A percentile compares a stretch with the other conserved stretches of the same genome.
Evolutionary conservation across 306 rosid genomes (phyloP).

Genomic region (apple (Malus domestica)): ASM211411v1 NC_041802.1:25749001-25749500

Average conservation of each 20-base stretch:
- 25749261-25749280: background rate
- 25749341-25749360: background rate
- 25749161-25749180: conserved; percentile 19
- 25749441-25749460: background rate
- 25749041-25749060: too few species aligned
- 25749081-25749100: background rate
- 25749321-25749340: background rate
- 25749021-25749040: background rate
- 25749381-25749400: background rate
- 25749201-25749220: background rate
- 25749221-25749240: background rate
- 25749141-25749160: conserved; percentile 23
- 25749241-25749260: background rate
- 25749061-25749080: background rate
- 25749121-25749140: conserved; percentile 5
- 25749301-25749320: background rate
- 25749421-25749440: background rate
- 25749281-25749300: background rate
- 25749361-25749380: background rate
- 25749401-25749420: background rate
- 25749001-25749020: conserved; percentile 35
- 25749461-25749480: too few species aligned
- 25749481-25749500: background rate
- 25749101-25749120: conserved; percentile 17
- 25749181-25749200: conserved; percentile 18